Percentiles rank a stretch among this genome's conserved stretches.
Evolutionary conservation across 1,284 basidiomycete genomes (phyloP).

Genomic region (Irpex rosettiformis): DNA sequence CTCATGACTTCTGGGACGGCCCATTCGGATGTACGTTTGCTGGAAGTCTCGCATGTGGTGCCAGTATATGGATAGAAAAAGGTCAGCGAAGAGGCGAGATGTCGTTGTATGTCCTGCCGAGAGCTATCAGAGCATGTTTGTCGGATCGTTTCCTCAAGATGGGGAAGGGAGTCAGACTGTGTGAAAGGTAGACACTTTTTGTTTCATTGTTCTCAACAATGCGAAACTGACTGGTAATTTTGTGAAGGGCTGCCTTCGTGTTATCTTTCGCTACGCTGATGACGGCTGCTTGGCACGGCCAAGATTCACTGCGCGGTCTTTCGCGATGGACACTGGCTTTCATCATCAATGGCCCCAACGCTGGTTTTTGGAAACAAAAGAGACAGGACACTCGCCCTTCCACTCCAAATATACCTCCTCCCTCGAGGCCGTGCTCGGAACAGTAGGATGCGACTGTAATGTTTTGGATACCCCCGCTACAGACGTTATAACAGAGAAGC

Average conservation of each 20-base stretch:
- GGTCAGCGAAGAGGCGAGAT: conserved; percentile 70
- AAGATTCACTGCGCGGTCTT: conserved; percentile 63
- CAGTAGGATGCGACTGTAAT: no score
- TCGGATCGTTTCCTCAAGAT: conserved; percentile 50
- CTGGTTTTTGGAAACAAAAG: conserved; percentile 47
- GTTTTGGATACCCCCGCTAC: no score
- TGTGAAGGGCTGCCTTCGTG: conserved; percentile 43
- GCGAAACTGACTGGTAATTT: conserved; percentile 22
- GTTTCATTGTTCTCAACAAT: conserved; percentile 9
- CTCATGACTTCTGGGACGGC: conserved; percentile 76
- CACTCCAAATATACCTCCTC: neutral
- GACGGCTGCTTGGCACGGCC: conserved; percentile 57
- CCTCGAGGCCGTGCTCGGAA: neutral
- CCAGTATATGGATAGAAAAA: conserved; percentile 74
- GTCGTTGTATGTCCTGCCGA: conserved; percentile 71
- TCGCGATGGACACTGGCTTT: conserved; percentile 68
- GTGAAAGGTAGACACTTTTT: conserved; percentile 48
- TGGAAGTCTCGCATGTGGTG: conserved; percentile 69
- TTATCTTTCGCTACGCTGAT: conserved; percentile 63
- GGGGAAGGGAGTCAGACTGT: conserved; percentile 35
- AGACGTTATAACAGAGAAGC: neutral
- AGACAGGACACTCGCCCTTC: conserved; percentile 16
- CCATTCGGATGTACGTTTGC: conserved; percentile 62
- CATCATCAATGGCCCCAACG: conserved; percentile 55
- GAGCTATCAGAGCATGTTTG: conserved; percentile 59